phyloP scores from a whole-genome alignment of 441 rosid species.

The Rhodomyrtus psidioides region DNA sequence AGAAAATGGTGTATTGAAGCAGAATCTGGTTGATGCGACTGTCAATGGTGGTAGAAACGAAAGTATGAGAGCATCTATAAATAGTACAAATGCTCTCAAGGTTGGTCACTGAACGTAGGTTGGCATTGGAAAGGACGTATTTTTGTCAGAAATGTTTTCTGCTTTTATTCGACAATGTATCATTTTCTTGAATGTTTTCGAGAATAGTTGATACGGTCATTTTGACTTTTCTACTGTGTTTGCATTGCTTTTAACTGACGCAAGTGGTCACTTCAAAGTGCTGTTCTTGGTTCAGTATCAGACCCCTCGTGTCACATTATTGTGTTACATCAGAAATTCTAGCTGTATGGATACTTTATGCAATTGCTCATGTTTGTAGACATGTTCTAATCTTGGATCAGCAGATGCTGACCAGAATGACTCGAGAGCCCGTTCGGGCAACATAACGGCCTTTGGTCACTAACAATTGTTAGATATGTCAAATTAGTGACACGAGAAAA shows the following conservation, averaged over 20 bases:
- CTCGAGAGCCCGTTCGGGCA: background rate
- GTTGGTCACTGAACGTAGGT: slow-evolving; percentile 18
- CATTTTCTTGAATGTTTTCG: background rate
- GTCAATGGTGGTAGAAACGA: slow-evolving; percentile 44
- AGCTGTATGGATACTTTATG: too few relatives aligned
- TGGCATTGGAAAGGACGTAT: background rate
- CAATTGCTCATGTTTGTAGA: background rate
- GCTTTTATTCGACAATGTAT: background rate
- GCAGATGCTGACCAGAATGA: background rate
- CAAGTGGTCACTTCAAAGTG: too few relatives aligned
- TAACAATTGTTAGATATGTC: background rate
- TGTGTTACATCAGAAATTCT: too few relatives aligned
- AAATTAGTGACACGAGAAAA: background rate
- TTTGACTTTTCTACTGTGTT: background rate
- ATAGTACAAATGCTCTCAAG: slow-evolving; percentile 26
- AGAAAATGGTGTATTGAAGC: slow-evolving; percentile 78
- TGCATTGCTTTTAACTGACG: too few relatives aligned
- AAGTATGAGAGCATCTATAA: slow-evolving; percentile 37
- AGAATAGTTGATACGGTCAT: background rate
- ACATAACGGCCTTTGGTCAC: background rate
- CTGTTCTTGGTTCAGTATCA: too few relatives aligned
- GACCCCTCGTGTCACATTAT: too few relatives aligned
- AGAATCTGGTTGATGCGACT: slow-evolving; percentile 56
- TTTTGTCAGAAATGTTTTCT: background rate
- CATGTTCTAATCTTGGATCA: background rate